Evolutionary conservation across 345 rosid species (phyloP).

Genomic region (Acer saccharum): DNA sequence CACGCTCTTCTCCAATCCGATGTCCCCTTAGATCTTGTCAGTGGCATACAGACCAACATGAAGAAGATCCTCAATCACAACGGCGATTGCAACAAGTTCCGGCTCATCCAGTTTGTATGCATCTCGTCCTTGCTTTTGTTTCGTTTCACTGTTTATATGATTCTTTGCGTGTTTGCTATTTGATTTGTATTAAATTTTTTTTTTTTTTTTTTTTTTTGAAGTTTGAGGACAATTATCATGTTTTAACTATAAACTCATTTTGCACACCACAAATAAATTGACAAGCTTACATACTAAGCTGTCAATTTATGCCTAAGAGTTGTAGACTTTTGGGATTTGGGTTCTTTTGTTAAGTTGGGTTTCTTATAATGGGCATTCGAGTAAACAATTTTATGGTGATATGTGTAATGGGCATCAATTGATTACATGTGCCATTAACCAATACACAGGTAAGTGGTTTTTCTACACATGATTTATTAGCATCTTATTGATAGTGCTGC

Average conservation of each 20-base stretch:
- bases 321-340: neutral
- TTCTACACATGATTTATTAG: neutral
- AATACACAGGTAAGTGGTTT: neutral
- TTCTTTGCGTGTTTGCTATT: neutral
- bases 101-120: conserved; percentile 54
- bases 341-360: neutral
- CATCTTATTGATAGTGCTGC: neutral
- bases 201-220: no score
- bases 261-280: neutral
- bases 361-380: neutral
- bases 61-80: conserved; percentile 89
- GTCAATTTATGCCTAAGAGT: neutral
- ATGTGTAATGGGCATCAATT: neutral
- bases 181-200: neutral
- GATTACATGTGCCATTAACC: neutral
- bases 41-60: conserved; percentile 84
- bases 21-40: conserved; percentile 89
- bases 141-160: neutral
- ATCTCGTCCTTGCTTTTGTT: no score
- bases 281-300: neutral
- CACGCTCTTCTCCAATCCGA: conserved; percentile 91
- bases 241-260: neutral
- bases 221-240: neutral
- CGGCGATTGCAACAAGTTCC: conserved; percentile 90
- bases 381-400: neutral